Percentiles rank a stretch among this genome's conserved stretches.
Conservation (phyloP, 2,329 filamentous ascomycete genomes). For the Fusarium sp. region DNA sequence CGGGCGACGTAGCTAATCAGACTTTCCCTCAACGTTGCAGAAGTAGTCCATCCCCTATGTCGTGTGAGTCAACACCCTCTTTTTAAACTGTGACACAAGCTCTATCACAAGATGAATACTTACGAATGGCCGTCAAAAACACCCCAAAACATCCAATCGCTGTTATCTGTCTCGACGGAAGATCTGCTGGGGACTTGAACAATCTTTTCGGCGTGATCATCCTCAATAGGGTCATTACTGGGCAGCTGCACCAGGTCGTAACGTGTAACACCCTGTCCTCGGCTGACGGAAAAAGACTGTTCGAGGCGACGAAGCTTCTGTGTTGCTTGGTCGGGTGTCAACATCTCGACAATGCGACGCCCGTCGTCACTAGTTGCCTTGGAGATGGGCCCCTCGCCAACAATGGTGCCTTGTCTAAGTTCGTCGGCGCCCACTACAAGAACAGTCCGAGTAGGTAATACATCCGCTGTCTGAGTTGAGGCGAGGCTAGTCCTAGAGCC, state of each 20-base stretch:
- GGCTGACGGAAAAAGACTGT: slow-evolving; percentile 88
- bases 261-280: slow-evolving; percentile 89
- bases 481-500: slow-evolving; percentile 55
- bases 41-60: slow-evolving; percentile 92
- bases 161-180: slow-evolving; percentile 61
- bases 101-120: slow-evolving; percentile 46
- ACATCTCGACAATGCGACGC: slow-evolving; percentile 90
- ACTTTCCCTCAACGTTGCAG: slow-evolving; percentile 91
- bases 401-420: slow-evolving; percentile 86
- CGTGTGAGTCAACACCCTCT: slow-evolving; percentile 10
- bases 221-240: slow-evolving; percentile 97
- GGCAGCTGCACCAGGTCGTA: slow-evolving; percentile 96
- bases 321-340: slow-evolving; percentile 93
- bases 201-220: slow-evolving; percentile 98
- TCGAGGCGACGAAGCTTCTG: slow-evolving; percentile 89
- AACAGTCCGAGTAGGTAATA: slow-evolving; percentile 69
- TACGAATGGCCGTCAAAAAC: slow-evolving; percentile 98
- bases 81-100: neutral
- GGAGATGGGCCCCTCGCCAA: slow-evolving; percentile 85
- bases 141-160: slow-evolving; percentile 99
- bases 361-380: slow-evolving; percentile 89
- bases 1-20: slow-evolving; percentile 92
- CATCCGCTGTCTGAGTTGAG: slow-evolving; percentile 52
- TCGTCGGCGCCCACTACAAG: slow-evolving; percentile 91
- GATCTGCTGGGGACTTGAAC: slow-evolving; percentile 80